A percentile compares a stretch with the other conserved stretches of the same genome.
These are phyloP conservation scores for Inga oerstediana DNA, from an alignment of 306 rosid species.

Conservation along the genomic window DNA sequence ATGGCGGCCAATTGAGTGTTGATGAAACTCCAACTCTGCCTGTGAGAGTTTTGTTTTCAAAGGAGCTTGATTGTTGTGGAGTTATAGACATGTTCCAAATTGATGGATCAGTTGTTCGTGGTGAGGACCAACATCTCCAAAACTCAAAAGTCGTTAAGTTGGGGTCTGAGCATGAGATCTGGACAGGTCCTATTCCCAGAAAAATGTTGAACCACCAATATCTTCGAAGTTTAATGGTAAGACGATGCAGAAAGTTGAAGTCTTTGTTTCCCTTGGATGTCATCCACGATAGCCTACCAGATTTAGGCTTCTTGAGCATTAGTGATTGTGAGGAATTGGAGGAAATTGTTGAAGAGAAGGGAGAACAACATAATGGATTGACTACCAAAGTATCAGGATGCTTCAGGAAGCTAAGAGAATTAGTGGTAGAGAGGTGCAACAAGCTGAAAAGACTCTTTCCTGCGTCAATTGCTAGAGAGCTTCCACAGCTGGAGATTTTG, in stretches of 20 bases:
- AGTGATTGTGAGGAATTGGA: not conserved
- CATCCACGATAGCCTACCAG: not conserved
- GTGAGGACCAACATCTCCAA: not conserved
- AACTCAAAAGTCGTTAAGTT: not conserved
- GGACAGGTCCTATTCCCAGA: not conserved
- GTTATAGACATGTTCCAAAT: not conserved
- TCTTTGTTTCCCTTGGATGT: not conserved
- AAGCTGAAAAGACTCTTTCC: not conserved
- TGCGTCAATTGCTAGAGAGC: not conserved
- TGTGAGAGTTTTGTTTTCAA: too few relatives aligned
- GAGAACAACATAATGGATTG: not conserved
- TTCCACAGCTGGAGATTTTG: not conserved
- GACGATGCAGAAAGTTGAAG: not conserved
- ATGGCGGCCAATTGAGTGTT: too few relatives aligned
- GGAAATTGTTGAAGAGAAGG: not conserved
- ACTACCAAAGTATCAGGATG: not conserved
- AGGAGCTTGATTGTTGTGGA: too few relatives aligned
- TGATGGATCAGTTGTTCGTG: not conserved
- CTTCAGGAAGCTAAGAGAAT: not conserved
- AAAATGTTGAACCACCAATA: not conserved
- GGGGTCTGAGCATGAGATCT: not conserved
- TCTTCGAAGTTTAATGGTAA: not conserved
- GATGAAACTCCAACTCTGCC: too few relatives aligned
- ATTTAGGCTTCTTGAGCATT: not conserved
- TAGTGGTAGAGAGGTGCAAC: not conserved